Evolutionary conservation across 306 rosid species (phyloP).

Genomic region (Fagus crenata): DNA sequence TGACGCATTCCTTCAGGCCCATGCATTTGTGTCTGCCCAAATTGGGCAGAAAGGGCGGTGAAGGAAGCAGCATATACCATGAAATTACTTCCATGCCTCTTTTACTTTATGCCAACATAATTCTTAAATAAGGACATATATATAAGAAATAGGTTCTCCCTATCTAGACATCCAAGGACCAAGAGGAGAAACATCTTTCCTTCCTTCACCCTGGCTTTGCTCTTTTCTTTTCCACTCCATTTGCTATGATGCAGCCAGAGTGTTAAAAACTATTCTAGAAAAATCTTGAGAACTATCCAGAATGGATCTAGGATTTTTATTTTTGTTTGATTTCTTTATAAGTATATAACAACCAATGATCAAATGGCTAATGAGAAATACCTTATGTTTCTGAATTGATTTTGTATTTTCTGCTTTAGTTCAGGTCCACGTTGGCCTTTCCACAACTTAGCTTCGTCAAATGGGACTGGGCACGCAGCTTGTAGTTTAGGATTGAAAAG

Average conservation of each 20-base stretch:
- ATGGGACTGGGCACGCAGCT: constrained; percentile 97
- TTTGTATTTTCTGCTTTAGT: constrained; percentile 82
- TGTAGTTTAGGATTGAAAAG: constrained; percentile 75
- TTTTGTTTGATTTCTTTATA: background rate
- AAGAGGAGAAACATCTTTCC: background rate
- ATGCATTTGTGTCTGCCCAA: no score
- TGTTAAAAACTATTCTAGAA: background rate
- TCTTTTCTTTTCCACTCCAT: background rate
- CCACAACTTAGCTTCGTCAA: constrained; percentile 98
- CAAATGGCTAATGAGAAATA: constrained; percentile 27
- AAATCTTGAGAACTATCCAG: constrained; percentile 5
- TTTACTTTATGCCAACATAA: background rate
- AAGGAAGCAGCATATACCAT: background rate
- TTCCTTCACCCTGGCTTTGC: background rate
- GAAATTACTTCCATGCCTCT: background rate
- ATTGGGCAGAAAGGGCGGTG: background rate
- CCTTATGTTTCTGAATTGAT: constrained; percentile 95
- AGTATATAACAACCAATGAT: constrained; percentile 7
- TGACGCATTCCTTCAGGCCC: background rate
- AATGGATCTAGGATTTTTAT: background rate
- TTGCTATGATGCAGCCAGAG: background rate
- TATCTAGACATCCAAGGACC: background rate
- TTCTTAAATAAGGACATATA: background rate
- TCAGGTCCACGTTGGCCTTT: constrained; percentile 95
- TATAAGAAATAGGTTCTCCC: background rate